Evolutionary conservation across 1,284 basidiomycete genomes (phyloP), one percentile per base, ranked within the genome.

Genomic region (Tylopilus orsonianus): DNA sequence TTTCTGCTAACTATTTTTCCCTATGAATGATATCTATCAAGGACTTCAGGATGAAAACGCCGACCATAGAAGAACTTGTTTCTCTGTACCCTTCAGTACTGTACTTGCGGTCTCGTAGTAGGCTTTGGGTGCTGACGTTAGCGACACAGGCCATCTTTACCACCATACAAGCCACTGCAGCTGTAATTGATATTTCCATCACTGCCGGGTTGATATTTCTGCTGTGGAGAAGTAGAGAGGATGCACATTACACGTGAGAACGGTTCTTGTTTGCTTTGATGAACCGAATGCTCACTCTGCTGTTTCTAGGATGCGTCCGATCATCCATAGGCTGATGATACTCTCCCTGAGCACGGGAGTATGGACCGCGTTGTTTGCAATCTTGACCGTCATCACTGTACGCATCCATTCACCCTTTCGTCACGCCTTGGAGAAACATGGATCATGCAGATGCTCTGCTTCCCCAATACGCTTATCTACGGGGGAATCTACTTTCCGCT

Each of bases 401-500:
- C 32, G 53, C 56, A n/a, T 2, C 19, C n/a, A n/a, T 13, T 4
- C n/a, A n/a, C n/a, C 13, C 14, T 10, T 13, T 14, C 12, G n/a
- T 49, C 12, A 18, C 12, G 7, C 1, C n/a, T 30, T 27, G 8
- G 18, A 26, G 22, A 29, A n/a, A 23, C 18, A 3, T 34, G 13
- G 26, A 13, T 29, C 12, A 8, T n/a, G 5, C 30, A 58, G 57
- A 55, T 62, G 36, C 41, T 58, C 26, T 26, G 12, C 6, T 44
- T 49, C 18, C 41, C 45, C 2, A 33, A 45, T 5, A 61, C 56
- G 12, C 43, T 62, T 26, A 44, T 59, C 37, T 52, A 61, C 40
- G 41, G 23, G 26, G 53, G 50, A 8, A 47, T 60, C n/a, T 66
- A 60, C 45, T 60, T 66, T 19, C 57, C 67, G 8, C 44, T 67